Evolutionary conservation across 1,139 yeast species (phyloP), one percentile per base, ranked within the genome.

Genomic region (Pichia terricola): DNA sequence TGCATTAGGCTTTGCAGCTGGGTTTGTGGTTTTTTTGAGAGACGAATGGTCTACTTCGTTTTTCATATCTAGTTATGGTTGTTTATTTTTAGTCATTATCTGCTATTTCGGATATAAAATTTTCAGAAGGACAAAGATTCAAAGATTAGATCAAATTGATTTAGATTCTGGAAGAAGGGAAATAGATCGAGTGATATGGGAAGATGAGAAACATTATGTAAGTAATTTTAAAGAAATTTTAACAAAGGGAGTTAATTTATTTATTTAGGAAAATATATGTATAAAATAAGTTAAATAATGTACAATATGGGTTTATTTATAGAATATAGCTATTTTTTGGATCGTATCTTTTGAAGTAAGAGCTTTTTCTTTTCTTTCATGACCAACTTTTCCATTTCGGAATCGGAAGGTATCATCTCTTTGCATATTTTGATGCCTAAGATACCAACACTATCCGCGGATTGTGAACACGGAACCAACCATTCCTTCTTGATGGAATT

Each of bases 111-210:
- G 72, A 1, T 84, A 82, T 62, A 76, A 76, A 54, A 36, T 75
- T 4, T 55, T 75, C 22, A 71, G 74, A 50, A 74, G 82, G 11
- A 74, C 86, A 1, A 69, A 76, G 40, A 62, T 75, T 11, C 78
- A 73, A 27, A 73, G 84, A 45, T 64, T 84, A 41, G 85, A 79
- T 49, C 77, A 80, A 28, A 61, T 86, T 46, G 94, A 86, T 59
- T 69, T 82, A 52, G 94, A 83, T 57, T 73, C 85, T 0, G 94
- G 94, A 2, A 70, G 94, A 55, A 72, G 88, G 41, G 94, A 83
- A 55, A 74, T 77, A 63, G 87, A 80, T 57, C 62, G 81, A 41
- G 75, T 73, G 50, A 75, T 79, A 36, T 79, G 86, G 86, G 83
- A 79, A 53, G 85, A 81, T 40, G 82, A 79, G 34, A 61, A 57